phyloP scores from a whole-genome alignment of 2,329 filamentous ascomycete genomes.

The Colletotrichum echinochloae region DNA sequence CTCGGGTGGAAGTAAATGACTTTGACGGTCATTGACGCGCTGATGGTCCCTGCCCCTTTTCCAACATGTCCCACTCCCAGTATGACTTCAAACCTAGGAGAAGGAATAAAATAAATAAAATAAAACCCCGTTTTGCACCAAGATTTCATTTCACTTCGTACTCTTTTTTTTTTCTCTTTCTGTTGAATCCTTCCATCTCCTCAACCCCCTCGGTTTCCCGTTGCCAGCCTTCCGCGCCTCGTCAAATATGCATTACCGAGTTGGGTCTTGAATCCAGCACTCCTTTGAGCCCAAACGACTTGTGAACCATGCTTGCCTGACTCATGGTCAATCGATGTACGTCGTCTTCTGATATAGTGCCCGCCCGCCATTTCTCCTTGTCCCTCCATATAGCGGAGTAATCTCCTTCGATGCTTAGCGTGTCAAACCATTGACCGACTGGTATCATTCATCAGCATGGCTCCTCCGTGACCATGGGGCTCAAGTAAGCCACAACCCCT shows the following conservation, averaged over 20 bases:
- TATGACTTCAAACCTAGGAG: not conserved
- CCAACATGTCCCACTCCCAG: not conserved
- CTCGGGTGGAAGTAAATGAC: not conserved
- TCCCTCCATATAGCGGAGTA: not conserved
- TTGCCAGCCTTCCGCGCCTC: not conserved
- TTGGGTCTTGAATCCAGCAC: not conserved
- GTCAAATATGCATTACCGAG: not conserved
- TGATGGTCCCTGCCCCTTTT: not conserved
- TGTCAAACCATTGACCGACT: not conserved
- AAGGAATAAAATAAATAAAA: not conserved
- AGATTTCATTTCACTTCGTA: slow-evolving; percentile 10
- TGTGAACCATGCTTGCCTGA: not conserved
- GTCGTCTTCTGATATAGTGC: not conserved
- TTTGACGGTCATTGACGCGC: not conserved
- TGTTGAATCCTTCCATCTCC: not conserved
- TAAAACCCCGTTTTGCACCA: slow-evolving; percentile 2
- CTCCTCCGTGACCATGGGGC: not conserved
- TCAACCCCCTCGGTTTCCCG: not conserved
- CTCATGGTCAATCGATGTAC: no score
- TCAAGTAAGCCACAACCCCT: not conserved
- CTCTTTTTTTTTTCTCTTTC: not conserved
- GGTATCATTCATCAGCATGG: not conserved
- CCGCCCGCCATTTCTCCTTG: not conserved
- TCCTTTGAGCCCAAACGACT: not conserved
- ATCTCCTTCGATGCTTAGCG: not conserved